A percentile compares a stretch with the other conserved stretches of the same genome.
Conservation (phyloP, 257 asterid genomes). For the Nicotiana noctiflora region DNA sequence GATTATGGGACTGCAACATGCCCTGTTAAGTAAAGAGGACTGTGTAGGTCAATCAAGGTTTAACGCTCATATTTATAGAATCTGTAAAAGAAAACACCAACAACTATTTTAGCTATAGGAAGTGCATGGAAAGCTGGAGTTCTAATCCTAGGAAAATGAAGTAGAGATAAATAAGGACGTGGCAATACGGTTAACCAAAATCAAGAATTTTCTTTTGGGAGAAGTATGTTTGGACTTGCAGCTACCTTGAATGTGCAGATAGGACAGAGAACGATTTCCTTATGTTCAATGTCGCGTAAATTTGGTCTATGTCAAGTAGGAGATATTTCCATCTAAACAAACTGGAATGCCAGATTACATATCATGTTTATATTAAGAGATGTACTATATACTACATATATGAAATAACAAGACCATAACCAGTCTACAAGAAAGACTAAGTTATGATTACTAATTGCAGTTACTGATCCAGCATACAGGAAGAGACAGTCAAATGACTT, state of each 20-base stretch:
- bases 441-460: neutral
- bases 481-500: neutral
- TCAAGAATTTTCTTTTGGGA: neutral
- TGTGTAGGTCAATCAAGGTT: conserved; percentile 9
- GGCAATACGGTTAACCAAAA: neutral
- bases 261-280: no score
- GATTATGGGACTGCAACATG: conserved; percentile 26
- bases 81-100: neutral
- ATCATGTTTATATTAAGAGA: neutral
- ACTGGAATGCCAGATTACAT: neutral
- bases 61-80: neutral
- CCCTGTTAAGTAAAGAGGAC: conserved; percentile 24
- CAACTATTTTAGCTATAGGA: neutral
- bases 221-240: neutral
- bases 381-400: neutral
- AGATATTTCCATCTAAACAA: neutral
- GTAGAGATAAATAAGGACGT: neutral
- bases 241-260: neutral
- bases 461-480: neutral
- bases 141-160: neutral
- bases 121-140: neutral
- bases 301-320: neutral
- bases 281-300: neutral
- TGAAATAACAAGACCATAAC: neutral
- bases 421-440: neutral